phyloP scores from a whole-genome alignment of 805 yeast genomes.

The Metschnikowia cerradonensis region DNA sequence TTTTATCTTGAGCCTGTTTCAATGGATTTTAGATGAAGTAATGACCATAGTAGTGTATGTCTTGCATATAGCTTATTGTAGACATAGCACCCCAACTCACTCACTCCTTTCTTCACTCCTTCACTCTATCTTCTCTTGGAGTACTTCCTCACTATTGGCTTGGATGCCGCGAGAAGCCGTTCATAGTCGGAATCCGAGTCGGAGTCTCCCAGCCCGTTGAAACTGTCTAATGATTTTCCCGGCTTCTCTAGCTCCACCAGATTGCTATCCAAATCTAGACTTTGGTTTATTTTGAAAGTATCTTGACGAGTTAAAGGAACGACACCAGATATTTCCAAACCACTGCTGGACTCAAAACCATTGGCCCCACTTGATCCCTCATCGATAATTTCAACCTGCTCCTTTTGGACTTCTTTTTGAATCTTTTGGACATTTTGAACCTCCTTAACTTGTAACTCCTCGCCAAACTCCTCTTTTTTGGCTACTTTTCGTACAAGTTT shows the following conservation, averaged over 20 bases:
- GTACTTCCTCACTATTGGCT: constrained; percentile 12
- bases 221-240: neutral
- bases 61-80: too few relatives aligned
- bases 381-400: neutral
- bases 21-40: too few relatives aligned
- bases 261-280: neutral
- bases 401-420: neutral
- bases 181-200: constrained; percentile 18
- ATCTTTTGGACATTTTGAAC: too few relatives aligned
- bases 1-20: too few relatives aligned
- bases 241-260: neutral
- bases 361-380: too few relatives aligned
- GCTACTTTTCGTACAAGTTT: neutral
- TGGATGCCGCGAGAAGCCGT: constrained; percentile 12
- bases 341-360: too few relatives aligned
- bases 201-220: constrained; percentile 5
- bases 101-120: neutral
- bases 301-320: neutral
- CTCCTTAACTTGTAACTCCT: too few relatives aligned
- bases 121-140: constrained; percentile 5
- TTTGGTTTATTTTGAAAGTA: neutral
- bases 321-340: neutral
- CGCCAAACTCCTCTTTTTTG: too few relatives aligned
- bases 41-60: too few relatives aligned
- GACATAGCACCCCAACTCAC: too few relatives aligned